phyloP scores from a whole-genome alignment of 1,284 basidiomycete genomes.

The Heterobasidion annosum region DNA sequence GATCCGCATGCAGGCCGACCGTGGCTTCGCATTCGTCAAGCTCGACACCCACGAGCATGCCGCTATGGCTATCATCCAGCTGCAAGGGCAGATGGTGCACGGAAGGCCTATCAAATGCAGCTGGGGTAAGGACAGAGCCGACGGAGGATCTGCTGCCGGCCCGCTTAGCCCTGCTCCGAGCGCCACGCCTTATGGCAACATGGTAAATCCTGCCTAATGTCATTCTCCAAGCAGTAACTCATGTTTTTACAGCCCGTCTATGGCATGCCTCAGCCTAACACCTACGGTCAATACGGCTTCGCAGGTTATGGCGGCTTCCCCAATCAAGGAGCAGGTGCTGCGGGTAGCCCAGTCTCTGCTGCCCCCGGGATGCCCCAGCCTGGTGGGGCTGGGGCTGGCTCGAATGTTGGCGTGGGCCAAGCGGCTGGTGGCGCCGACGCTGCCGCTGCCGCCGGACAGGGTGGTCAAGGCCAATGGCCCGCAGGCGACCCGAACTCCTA shows the following conservation, averaged over 20 bases:
- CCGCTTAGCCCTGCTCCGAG: conserved; percentile 60
- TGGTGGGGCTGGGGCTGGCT: conserved; percentile 32
- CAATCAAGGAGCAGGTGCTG: conserved; percentile 19
- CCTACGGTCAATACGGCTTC: conserved; percentile 76
- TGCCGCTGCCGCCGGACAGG: conserved; percentile 33
- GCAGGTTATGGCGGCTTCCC: conserved; percentile 67
- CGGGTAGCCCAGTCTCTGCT: conserved; percentile 53
- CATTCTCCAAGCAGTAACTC: neutral
- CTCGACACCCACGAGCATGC: conserved; percentile 97
- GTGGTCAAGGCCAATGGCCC: conserved; percentile 64
- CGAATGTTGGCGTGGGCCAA: conserved; percentile 40
- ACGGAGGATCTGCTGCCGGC: conserved; percentile 47
- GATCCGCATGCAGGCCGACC: conserved; percentile 96
- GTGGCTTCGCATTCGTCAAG: conserved; percentile 98
- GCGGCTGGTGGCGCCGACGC: conserved; percentile 47
- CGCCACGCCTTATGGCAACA: conserved; percentile 60
- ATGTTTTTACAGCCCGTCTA: conserved; percentile 59
- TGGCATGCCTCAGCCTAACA: conserved; percentile 74
- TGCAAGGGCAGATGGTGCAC: conserved; percentile 93
- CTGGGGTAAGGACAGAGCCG: conserved; percentile 94
- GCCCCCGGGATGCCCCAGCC: conserved; percentile 65
- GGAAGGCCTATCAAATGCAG: conserved; percentile 94
- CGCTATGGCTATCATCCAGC: conserved; percentile 91
- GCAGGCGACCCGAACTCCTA: conserved; percentile 62
- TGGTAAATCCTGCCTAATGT: conserved; percentile 38